A percentile compares a stretch with the other conserved stretches of the same genome.
phyloP scores from a whole-genome alignment of 768 basidiomycete species.

The Phanerochaete sordida region DNA sequence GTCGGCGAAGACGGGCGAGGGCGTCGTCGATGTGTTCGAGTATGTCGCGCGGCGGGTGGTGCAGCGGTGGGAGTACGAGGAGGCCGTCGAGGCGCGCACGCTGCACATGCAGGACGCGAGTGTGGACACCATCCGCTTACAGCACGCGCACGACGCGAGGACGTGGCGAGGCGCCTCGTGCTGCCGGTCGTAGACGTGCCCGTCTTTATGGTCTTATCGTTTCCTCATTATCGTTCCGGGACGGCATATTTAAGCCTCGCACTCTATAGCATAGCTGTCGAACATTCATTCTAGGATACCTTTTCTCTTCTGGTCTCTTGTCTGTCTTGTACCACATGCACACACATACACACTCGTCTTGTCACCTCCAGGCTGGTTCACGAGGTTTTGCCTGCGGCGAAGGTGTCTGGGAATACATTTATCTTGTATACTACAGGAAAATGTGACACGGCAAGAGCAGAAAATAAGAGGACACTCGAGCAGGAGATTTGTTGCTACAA shows the following conservation, averaged over 20 bases:
- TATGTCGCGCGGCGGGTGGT: constrained; percentile 68
- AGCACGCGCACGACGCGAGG: neutral
- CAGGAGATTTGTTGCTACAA: neutral
- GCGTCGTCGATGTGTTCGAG: constrained; percentile 71
- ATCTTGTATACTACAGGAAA: constrained; percentile 7
- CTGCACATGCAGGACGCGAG: constrained; percentile 37
- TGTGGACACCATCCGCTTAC: constrained; percentile 34
- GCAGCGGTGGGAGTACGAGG: constrained; percentile 64
- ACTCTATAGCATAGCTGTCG: neutral
- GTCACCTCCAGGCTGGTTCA: too few species aligned
- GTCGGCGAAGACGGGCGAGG: constrained; percentile 75
- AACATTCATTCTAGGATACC: neutral
- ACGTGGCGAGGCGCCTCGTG: neutral
- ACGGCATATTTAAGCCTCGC: neutral
- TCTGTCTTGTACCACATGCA: neutral
- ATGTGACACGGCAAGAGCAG: neutral
- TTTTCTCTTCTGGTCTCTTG: neutral
- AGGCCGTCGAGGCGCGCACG: constrained; percentile 44
- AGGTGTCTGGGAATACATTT: neutral
- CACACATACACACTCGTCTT: neutral
- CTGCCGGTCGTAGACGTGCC: constrained; percentile 3
- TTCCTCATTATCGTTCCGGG: neutral
- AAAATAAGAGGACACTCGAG: neutral
- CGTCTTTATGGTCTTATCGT: neutral
- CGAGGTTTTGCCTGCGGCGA: neutral